phyloP scores from a whole-genome alignment of 441 rosid genomes.

The Codiaeum variegatum region DNA sequence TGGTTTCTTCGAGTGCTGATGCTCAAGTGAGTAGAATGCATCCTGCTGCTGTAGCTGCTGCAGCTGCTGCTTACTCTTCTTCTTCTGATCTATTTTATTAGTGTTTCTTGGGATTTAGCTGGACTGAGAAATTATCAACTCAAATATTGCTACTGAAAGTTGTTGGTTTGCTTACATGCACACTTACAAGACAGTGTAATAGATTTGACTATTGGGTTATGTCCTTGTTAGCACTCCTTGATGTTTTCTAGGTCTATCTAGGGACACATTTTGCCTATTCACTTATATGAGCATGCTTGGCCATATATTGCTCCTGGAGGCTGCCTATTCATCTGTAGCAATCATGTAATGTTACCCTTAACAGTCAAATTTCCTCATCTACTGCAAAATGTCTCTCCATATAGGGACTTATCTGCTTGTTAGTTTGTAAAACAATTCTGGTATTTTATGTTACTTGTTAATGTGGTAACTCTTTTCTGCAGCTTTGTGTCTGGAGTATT shows the following conservation, averaged over 20 bases:
- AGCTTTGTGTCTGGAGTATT: constrained; percentile 87
- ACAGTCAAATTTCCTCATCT: background rate
- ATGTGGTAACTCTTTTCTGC: constrained; percentile 14
- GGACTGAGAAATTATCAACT: background rate
- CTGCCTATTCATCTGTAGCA: background rate
- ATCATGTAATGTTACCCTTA: background rate
- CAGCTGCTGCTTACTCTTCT: background rate
- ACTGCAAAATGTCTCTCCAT: background rate
- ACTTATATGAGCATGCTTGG: background rate
- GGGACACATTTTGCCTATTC: background rate
- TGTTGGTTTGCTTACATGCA: background rate
- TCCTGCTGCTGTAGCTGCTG: background rate
- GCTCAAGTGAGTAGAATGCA: constrained; percentile 61
- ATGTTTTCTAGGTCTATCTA: background rate
- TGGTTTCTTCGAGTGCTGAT: constrained; percentile 98
- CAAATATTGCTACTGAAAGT: background rate
- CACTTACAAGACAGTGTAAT: background rate
- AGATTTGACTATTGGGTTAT: background rate
- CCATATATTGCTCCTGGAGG: background rate
- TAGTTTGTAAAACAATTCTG: background rate
- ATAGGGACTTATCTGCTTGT: background rate
- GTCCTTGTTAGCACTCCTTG: background rate
- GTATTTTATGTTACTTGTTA: background rate
- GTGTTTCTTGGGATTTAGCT: background rate
- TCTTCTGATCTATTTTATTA: background rate